Evolutionary conservation across 225 moss, liverwort and hornwort species (phyloP), one percentile per base, ranked within the genome.

Genomic region (Sphagnum tenellum): DNA sequence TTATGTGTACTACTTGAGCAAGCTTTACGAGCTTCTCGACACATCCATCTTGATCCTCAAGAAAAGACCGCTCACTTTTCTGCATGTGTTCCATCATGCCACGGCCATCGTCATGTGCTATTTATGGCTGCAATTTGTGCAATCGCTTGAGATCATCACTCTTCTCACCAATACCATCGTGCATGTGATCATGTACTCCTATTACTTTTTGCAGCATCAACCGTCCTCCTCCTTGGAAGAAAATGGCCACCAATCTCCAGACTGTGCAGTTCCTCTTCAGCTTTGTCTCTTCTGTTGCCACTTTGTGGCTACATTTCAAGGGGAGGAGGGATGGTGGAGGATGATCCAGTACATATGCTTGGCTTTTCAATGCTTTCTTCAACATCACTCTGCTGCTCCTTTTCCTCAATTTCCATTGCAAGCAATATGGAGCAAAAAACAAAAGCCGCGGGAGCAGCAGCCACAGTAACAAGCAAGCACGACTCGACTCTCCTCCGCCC

Each of bases 1-100:
- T 5, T 93, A 89, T 64, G 70, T 89, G n/a, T 98, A 93, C 67
- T 98, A 98, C 67, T 74, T 98, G n/a, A 98, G 93, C 87, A 93
- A 98, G 76, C 79, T 81, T 10, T 93, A 98, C 67, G 96, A 98
- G 72, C 72, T 93, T 9, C 63, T 84, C 53, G 96, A 98, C 64
- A 98, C 96, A 8, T 70, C 74, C 9, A 83, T 98, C 51, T 84
- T 98, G 2, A 50, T 90, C 2, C 58, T 87, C 8, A 89, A 77
- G 55, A 90, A 89, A 61, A 73, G 83, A 47, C 44, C 85, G 11
- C 75, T 98, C 13, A 93, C 87, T 57, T 92, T 98, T 47, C 87
- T 98, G 0, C 96, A 98, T 59, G 88, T 98, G 29, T 98, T 90
- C 52, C 96, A 98, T 55, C 96, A 98, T 61, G 80, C 87, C 44